Conservation (phyloP, 768 basidiomycete species). For the Trametes gibbosa region DNA sequence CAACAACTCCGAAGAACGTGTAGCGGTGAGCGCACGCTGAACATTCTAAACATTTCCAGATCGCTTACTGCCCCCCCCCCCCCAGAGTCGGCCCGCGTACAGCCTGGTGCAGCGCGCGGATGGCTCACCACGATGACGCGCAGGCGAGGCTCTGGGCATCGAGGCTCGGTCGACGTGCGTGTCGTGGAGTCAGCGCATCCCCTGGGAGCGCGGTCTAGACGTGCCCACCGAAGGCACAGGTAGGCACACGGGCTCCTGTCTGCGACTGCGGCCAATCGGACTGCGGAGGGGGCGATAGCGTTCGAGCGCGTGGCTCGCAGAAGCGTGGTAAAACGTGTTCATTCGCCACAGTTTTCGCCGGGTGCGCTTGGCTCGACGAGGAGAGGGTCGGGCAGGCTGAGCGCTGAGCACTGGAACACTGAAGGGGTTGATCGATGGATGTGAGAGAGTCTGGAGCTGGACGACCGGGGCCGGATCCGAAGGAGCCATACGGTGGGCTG, state of each 20-base stretch:
- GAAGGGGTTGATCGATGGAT: no score
- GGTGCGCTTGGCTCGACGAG: background rate
- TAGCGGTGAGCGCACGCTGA: background rate
- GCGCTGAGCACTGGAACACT: background rate
- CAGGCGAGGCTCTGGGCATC: background rate
- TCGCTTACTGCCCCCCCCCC: no score
- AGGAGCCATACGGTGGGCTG: background rate
- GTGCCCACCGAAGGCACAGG: background rate
- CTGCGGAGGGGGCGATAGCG: background rate
- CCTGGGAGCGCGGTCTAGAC: constrained; percentile 3
- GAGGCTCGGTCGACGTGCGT: background rate
- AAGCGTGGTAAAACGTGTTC: background rate
- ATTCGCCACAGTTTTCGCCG: background rate
- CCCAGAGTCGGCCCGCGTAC: no score
- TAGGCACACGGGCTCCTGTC: background rate
- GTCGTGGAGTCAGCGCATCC: constrained; percentile 5
- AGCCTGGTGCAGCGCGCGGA: background rate
- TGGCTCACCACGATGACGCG: constrained; percentile 2
- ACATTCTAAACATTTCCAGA: no score
- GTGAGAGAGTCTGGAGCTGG: no score
- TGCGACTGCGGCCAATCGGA: background rate
- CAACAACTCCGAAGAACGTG: no score
- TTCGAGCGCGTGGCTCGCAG: background rate
- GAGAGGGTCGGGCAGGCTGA: no score
- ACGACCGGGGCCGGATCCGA: background rate